phyloP scores from a whole-genome alignment of 352 stramenopile species.

The Globisporangium paddicum region DNA sequence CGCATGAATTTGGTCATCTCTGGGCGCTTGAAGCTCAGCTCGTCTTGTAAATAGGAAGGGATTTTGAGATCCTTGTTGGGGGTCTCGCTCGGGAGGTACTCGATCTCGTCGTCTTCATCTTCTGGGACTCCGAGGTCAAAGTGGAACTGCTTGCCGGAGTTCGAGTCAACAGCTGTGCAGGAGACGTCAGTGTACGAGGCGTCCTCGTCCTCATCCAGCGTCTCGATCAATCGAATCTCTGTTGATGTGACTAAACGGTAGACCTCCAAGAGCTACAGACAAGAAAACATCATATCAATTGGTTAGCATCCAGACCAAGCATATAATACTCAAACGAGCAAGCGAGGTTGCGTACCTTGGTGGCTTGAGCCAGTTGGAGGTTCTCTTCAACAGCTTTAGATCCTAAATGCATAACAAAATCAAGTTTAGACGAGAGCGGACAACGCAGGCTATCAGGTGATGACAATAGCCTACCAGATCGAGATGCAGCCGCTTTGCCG shows the following conservation, averaged over 20 bases:
- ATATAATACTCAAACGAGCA: background rate
- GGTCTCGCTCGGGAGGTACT: slow-evolving; percentile 71
- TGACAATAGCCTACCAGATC: slow-evolving; percentile 15
- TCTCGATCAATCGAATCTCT: slow-evolving; percentile 70
- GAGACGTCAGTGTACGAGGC: slow-evolving; percentile 57
- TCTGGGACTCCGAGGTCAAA: slow-evolving; percentile 74
- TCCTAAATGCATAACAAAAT: slow-evolving; percentile 10
- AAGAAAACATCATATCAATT: no score
- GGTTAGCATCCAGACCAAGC: background rate
- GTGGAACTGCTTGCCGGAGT: slow-evolving; percentile 57
- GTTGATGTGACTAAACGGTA: slow-evolving; percentile 77
- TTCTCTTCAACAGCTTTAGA: slow-evolving; percentile 37
- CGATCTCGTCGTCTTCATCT: slow-evolving; percentile 63
- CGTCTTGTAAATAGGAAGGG: slow-evolving; percentile 75
- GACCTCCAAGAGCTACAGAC: slow-evolving; percentile 57
- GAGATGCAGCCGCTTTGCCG: slow-evolving; percentile 32
- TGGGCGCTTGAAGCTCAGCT: slow-evolving; percentile 73
- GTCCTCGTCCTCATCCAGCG: slow-evolving; percentile 45
- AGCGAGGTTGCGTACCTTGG: slow-evolving; percentile 41
- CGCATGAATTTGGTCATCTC: slow-evolving; percentile 86
- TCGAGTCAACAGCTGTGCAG: slow-evolving; percentile 63
- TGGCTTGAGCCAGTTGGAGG: slow-evolving; percentile 57
- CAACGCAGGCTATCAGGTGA: background rate
- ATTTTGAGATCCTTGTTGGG: slow-evolving; percentile 44
- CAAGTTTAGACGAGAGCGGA: background rate